Base-by-base conservation (phyloP, 768 basidiomycete genomes). In the Panellus pusillus region DNA sequence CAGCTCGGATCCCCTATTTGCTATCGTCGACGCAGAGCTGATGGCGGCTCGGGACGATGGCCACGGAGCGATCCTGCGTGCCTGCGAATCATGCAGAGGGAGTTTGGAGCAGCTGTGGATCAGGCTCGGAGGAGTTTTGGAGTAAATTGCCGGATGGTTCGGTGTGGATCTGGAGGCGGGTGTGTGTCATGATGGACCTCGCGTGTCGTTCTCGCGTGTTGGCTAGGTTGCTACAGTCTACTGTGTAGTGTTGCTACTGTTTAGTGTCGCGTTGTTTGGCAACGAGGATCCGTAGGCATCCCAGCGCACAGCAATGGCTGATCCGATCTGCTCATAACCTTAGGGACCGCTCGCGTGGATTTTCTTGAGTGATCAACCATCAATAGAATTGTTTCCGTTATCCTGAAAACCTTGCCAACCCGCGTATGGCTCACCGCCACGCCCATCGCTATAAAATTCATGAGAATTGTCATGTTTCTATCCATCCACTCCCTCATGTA, bases 1-100 rank as follows among this genome's bases (percentile, higher is more conserved):
- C 41, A 84, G 78, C 60, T 83, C 81, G 5, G 87, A 90, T 56
- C 86, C 87, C 1, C 69, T 90, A 27, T 87, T 84, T 60, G 83
- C 86, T 7, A 86, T 89, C 60, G 72, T 80, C 65, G 83, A 87
- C 57, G 79, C 84, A 44, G 77, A 85, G 57, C 63, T 81, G 40
- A 86, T 89, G 84, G 84, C 85, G 61, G 77, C 79, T 5, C 73
- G 80, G 38, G 78, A 79, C 54, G 78, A 79, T 57, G 73, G 78
- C 49, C 70, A 72, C 51, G 70, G 70, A 35, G 62, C 76, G 4
- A 61, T 75, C n/a, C 72, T 80, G 58, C 76, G 81, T 6, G 80
- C 84, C 7, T 89, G 87, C 65, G 86, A 87, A 63, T 71, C 67
- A 46, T 89, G 87, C 63, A 74, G 83, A 52, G 58, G 76, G 86